Base-by-base conservation (phyloP, 345 rosid species). In the Sonneratia caseolaris region DNA sequence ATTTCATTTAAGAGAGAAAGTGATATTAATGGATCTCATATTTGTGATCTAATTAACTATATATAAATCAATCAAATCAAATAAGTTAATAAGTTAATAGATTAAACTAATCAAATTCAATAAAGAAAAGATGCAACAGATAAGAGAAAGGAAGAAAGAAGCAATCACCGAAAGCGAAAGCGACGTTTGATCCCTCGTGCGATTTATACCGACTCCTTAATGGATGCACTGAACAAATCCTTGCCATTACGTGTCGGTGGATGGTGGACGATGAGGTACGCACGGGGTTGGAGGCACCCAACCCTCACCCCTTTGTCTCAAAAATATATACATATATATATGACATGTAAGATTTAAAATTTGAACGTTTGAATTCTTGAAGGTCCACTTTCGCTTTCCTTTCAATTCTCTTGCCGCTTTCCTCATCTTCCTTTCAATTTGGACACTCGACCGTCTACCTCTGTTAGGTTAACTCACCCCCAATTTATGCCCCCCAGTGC, bases 301-400 rank as follows among this genome's bases (percentile, higher is more conserved):
- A 27, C 32, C 32, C 1, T 27, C 32, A 27, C 32, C 32, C 32
- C 32, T 27, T 27, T 27, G 32, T 27, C 32, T 27, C 32, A 42
- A 42, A 4, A 42, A 42, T 42, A 42, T 42, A 42, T 42, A 42
- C 5, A 9, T 42, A 42, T 42, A 42, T 42, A 42, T 42, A 42
- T 5, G 1, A 42, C 45, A 42, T 1, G 45, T 9, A 42, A 42
- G 45, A 42, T 15, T 15, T 15, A 53, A 15, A 5, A 49, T 75
- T 75, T 75, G 77, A 75, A 75, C 73, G 16, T 75, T 75, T 75
- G 77, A 75, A 75, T 48, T 43, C 8, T 43, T 16, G 73, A 70
- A 68, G 76, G 68, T 73, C 66, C 71, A 40, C 71, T 45, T 68
- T 73, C 76, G 71, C 75, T 64, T 56, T 53, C 42, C 32, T 32